These are phyloP conservation scores for Limnanthes douglasii DNA, from an alignment of 345 rosid genomes.

Conservation along the genomic window DNA sequence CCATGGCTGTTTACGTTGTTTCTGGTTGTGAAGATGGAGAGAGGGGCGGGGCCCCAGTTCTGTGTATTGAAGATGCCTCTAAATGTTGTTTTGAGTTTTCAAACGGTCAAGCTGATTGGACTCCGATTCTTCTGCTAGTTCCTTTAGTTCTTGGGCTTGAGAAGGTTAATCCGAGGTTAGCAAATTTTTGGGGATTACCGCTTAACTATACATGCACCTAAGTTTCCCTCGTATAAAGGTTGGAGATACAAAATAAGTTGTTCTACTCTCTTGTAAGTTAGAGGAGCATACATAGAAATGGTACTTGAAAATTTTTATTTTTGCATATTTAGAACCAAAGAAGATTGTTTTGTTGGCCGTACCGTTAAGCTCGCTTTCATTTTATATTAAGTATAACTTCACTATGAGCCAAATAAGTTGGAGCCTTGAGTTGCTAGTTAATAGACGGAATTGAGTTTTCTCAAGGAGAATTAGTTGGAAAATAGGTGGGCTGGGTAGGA, in stretches of 20 bases:
- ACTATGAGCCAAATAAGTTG: too few relatives aligned
- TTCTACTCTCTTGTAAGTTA: too few relatives aligned
- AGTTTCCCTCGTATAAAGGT: too few relatives aligned
- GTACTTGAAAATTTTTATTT: too few relatives aligned
- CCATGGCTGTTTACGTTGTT: constrained; percentile 80
- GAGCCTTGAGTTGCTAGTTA: too few relatives aligned
- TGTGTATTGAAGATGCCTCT: constrained; percentile 67
- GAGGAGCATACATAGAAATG: too few relatives aligned
- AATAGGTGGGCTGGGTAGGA: too few relatives aligned
- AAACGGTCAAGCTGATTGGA: constrained; percentile 45
- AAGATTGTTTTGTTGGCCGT: background rate
- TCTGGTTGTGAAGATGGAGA: constrained; percentile 95
- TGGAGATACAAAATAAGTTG: too few relatives aligned
- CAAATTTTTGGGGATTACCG: background rate
- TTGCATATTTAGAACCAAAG: too few relatives aligned
- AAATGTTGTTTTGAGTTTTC: constrained; percentile 60
- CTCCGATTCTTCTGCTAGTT: constrained; percentile 75
- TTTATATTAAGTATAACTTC: too few relatives aligned
- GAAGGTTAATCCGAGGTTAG: constrained; percentile 78
- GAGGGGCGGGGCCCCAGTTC: constrained; percentile 92
- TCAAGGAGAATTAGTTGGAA: too few relatives aligned
- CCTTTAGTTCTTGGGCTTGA: constrained; percentile 96
- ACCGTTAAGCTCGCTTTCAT: constrained; percentile 1
- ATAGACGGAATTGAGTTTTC: too few relatives aligned
- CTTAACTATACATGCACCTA: background rate